Evolutionary conservation across 257 asterid genomes (phyloP).

Genomic region (Fraxinus cuspidata): DNA sequence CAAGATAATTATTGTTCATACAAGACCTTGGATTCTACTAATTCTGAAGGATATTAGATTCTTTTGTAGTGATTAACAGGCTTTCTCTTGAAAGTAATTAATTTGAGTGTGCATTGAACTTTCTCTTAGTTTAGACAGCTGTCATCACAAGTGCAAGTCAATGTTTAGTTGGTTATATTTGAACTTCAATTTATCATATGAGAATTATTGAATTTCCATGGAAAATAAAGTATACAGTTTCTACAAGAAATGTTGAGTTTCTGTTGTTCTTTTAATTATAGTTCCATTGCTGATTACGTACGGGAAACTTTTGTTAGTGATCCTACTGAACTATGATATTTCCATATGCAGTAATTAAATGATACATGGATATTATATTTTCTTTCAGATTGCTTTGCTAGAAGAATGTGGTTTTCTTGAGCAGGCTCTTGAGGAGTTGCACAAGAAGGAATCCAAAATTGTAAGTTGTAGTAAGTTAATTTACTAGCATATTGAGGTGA

Average conservation of each 20-base stretch:
- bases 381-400: conserved; percentile 42
- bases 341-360: conserved; percentile 16
- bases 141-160: neutral
- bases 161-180: neutral
- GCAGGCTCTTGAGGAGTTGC: conserved; percentile 92
- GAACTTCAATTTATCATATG: neutral
- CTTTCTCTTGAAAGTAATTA: neutral
- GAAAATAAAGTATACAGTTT: conserved; percentile 6
- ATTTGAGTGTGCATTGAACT: neutral
- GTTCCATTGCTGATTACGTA: conserved; percentile 8
- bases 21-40: neutral
- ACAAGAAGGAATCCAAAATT: conserved; percentile 72
- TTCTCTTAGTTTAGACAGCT: neutral
- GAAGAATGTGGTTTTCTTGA: conserved; percentile 76
- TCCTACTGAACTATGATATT: conserved; percentile 11
- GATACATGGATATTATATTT: conserved; percentile 22
- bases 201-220: conserved; percentile 4
- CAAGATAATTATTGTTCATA: neutral
- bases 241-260: conserved; percentile 6
- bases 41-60: neutral
- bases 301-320: conserved; percentile 16
- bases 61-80: conserved; percentile 4
- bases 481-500: conserved; percentile 9
- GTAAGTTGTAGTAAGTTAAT: conserved; percentile 51
- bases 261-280: conserved; percentile 1